A percentile compares a stretch with the other conserved stretches of the same genome.
Conservation (phyloP, 2,329 filamentous ascomycete species). For the Pseudocercospora pini-densiflorae region DNA sequence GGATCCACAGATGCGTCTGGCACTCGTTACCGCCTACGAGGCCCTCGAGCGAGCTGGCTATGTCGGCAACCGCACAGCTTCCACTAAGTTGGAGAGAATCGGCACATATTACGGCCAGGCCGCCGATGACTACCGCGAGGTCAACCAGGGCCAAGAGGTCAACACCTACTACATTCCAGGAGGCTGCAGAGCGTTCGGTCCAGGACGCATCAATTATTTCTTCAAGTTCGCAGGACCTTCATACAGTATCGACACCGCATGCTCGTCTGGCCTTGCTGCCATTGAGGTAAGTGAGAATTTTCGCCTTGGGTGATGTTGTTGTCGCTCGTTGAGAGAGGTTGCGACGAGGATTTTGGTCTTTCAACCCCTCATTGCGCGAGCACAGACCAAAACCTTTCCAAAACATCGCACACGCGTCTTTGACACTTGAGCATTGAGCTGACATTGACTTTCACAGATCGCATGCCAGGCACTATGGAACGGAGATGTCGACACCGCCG, state of each 20-base stretch:
- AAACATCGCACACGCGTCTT: too few relatives aligned
- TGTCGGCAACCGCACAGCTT: slow-evolving; percentile 35
- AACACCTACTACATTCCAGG: slow-evolving; percentile 34
- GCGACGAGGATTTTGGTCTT: neutral
- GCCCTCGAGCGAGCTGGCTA: slow-evolving; percentile 26
- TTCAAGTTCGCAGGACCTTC: slow-evolving; percentile 33
- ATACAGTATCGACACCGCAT: slow-evolving; percentile 38
- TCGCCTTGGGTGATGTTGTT: slow-evolving; percentile 34
- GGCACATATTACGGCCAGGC: slow-evolving; percentile 43
- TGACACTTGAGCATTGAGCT: too few relatives aligned
- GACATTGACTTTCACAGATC: slow-evolving; percentile 32
- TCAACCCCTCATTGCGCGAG: neutral
- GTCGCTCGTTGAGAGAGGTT: slow-evolving; percentile 30
- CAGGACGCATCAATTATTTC: slow-evolving; percentile 31
- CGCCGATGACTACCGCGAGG: slow-evolving; percentile 41
- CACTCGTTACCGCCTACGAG: slow-evolving; percentile 26
- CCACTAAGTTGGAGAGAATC: slow-evolving; percentile 36
- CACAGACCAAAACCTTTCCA: neutral
- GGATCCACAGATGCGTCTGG: slow-evolving; percentile 22
- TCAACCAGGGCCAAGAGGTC: slow-evolving; percentile 35
- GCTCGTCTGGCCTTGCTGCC: slow-evolving; percentile 34
- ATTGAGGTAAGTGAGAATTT: slow-evolving; percentile 28
- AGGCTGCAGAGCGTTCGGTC: slow-evolving; percentile 34
- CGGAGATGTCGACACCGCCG: slow-evolving; percentile 36
- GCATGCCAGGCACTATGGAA: slow-evolving; percentile 36